Evolutionary conservation across 306 rosid genomes (phyloP).

Genomic region (Gastrolobium villosum): DNA sequence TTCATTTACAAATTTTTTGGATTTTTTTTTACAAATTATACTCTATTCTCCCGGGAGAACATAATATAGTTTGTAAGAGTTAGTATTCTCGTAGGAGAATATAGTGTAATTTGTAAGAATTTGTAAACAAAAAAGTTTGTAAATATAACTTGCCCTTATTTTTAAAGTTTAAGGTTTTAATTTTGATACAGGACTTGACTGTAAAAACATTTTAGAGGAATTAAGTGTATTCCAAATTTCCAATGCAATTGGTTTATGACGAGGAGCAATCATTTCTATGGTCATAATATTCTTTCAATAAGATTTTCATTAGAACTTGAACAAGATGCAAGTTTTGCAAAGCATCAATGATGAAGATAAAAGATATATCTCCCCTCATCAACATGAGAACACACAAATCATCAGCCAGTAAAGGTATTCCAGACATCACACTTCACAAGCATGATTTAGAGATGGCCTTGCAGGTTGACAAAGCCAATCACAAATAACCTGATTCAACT

Average conservation of each 20-base stretch:
- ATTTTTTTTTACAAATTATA: too few relatives aligned
- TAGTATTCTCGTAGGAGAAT: too few relatives aligned
- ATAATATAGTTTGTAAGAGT: too few relatives aligned
- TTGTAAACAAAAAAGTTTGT: too few relatives aligned
- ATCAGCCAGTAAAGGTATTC: neutral
- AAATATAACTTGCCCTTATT: too few relatives aligned
- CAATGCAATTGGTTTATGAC: neutral
- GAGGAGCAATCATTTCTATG: neutral
- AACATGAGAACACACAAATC: neutral
- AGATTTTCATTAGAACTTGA: neutral
- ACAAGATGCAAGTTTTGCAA: conserved; percentile 2
- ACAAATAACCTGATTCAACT: neutral
- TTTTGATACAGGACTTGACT: neutral
- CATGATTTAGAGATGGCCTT: conserved; percentile 13
- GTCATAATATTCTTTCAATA: neutral
- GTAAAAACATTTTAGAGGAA: neutral
- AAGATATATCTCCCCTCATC: neutral
- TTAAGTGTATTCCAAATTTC: neutral
- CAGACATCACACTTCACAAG: neutral
- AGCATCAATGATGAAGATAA: conserved; percentile 15
- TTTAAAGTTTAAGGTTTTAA: too few relatives aligned
- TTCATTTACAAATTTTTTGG: too few relatives aligned
- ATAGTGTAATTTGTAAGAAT: too few relatives aligned
- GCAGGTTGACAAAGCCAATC: neutral
- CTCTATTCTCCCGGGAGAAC: too few relatives aligned